Conservation (phyloP, 495 filamentous ascomycete species). For the Penicillium canariense region DNA sequence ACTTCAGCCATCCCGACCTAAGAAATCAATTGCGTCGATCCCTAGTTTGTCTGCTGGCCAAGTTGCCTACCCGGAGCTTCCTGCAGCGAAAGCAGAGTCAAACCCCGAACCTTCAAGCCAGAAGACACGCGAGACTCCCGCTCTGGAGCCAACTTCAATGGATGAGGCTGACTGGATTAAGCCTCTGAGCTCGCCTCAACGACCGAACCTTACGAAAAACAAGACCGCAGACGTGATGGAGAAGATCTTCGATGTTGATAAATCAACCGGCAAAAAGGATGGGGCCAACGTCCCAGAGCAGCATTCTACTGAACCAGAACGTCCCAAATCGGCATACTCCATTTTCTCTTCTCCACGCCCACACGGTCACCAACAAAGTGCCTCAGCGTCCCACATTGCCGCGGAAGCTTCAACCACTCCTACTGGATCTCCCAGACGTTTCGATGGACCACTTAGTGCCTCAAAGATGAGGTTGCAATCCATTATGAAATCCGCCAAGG, state of each 20-base stretch:
- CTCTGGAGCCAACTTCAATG: conserved; percentile 39
- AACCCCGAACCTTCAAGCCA: conserved; percentile 29
- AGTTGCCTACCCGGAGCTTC: conserved; percentile 56
- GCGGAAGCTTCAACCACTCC: conserved; percentile 59
- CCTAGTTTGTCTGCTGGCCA: conserved; percentile 36
- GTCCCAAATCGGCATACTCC: conserved; percentile 47
- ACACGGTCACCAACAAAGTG: conserved; percentile 55
- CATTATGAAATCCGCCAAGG: conserved; percentile 80
- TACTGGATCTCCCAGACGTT: conserved; percentile 65
- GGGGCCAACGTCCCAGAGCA: conserved; percentile 2
- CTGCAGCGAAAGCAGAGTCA: conserved; percentile 38
- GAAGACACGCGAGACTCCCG: conserved; percentile 27
- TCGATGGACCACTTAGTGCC: conserved; percentile 80
- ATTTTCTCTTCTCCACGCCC: conserved; percentile 48
- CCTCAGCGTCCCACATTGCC: conserved; percentile 60
- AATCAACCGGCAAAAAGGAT: conserved; percentile 10
- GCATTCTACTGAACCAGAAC: conserved; percentile 24
- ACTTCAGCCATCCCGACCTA: conserved; percentile 63
- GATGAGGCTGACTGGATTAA: conserved; percentile 87
- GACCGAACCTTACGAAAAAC: conserved; percentile 53
- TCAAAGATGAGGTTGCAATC: conserved; percentile 87
- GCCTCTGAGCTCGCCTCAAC: conserved; percentile 48
- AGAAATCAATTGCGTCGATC: conserved; percentile 65
- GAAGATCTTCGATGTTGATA: conserved; percentile 32
- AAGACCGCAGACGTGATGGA: conserved; percentile 60